Conservation (phyloP, 108 stramenopile species). For the Licmophora abbreviata region DNA sequence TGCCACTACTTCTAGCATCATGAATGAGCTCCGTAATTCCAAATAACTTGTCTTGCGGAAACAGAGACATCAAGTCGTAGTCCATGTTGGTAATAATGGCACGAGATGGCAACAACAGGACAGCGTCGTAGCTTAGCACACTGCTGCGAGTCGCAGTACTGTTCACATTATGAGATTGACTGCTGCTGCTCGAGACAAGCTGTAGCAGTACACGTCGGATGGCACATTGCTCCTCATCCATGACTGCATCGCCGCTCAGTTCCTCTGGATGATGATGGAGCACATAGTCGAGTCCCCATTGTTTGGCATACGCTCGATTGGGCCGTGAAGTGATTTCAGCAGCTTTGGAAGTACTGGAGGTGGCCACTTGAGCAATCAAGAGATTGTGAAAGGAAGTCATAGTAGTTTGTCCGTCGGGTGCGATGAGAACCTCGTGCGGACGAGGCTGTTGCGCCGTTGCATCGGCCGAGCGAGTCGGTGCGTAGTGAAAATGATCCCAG, state of each 20-base stretch:
- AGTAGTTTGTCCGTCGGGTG: no score
- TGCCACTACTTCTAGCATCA: not conserved
- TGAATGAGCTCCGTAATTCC: conserved; percentile 14
- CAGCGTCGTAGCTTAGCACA: conserved; percentile 22
- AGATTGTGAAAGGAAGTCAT: no score
- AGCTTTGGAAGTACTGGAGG: not conserved
- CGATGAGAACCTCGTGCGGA: no score
- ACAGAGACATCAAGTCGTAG: conserved; percentile 3
- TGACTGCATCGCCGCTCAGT: no score
- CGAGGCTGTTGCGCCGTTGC: no score
- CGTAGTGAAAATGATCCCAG: no score
- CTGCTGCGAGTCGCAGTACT: no score
- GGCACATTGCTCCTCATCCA: no score
- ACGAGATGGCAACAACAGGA: conserved; percentile 17
- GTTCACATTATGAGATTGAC: not conserved
- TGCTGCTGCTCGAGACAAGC: not conserved
- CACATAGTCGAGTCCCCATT: conserved; percentile 19
- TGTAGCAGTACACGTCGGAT: conserved; percentile 17
- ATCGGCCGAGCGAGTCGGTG: no score
- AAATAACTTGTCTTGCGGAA: conserved; percentile 21
- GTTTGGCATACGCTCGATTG: conserved; percentile 24
- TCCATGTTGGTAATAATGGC: conserved; percentile 21
- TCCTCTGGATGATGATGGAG: no score
- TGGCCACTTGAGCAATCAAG: not conserved
- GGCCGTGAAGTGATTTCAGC: conserved; percentile 16